Base-by-base conservation (phyloP, 345 rosid genomes). In the Schrenkiella parvula region DNA sequence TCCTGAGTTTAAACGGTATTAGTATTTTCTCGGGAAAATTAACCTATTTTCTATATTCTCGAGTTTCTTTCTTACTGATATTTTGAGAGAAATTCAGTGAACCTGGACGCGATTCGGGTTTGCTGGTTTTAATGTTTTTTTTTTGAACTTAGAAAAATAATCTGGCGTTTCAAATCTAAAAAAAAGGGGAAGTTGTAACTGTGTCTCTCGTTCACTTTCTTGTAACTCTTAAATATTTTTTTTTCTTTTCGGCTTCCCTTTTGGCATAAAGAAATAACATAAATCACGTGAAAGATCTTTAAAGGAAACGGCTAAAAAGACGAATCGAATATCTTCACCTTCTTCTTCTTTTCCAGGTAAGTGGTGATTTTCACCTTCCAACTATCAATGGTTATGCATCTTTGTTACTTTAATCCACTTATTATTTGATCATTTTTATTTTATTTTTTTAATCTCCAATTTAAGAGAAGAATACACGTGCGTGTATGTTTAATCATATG, bases 301-400 rank as follows among this genome's bases (percentile, higher is more conserved):
- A 4, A 68, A 41, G 47, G 31, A 67, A 50, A 53, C 21, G 48
- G 37, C 32, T 32, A 23, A 15, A 50, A 25, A 67, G 22, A 5
- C 22, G 58, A 61, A 62, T 62, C 60, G 65, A 75, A 53, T 48
- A 54, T 39, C 60, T 25, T 64, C 55, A 39, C 39, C 63, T 31
- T 18, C 23, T 59, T 58, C 68, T 50, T 25, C 31, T 75, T 59
- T 75, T 60, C 70, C 79, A 62, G 70, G 79, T 75, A 25, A 32
- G 70, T 75, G 53, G n/a, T 60, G 11, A 6, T 68, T 68, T 58
- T 60, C 47, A 74, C 68, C 73, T 67, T 68, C 59, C 74, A 75
- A 57, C 74, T 75, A 51, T 75, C 74, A 68, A 75, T 60, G 79
- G 69, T 43, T 68, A 51, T 35, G 64, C 70, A 68, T 74, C 66